Evolutionary conservation across 2,329 filamentous ascomycete species (phyloP).

Genomic region (Neospermospora avenae): DNA sequence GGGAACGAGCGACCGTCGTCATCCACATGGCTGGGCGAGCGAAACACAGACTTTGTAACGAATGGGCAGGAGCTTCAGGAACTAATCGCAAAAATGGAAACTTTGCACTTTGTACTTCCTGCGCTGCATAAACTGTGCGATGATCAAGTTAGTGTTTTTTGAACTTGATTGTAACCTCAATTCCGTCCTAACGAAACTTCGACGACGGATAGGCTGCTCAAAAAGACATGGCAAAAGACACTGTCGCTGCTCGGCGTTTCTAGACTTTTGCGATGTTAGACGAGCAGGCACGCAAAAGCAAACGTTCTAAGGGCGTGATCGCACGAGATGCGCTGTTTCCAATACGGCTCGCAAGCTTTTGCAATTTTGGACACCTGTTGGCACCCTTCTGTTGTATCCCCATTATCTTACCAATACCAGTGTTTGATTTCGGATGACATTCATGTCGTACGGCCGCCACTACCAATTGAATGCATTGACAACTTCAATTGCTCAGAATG

Average conservation of each 20-base stretch:
- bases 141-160: not conserved
- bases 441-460: not conserved
- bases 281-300: not conserved
- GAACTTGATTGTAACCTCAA: not conserved
- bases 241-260: not conserved
- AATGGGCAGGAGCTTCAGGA: not conserved
- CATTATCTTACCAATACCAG: not conserved
- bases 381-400: not conserved
- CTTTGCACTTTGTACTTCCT: slow-evolving; percentile 1
- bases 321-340: not conserved
- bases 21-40: not conserved
- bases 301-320: not conserved
- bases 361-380: not conserved
- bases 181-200: not conserved
- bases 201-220: not conserved
- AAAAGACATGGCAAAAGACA: not conserved
- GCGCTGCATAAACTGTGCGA: not conserved
- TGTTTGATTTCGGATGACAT: not conserved
- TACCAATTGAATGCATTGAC: not conserved
- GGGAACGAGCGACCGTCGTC: not conserved
- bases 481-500: not conserved
- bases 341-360: not conserved
- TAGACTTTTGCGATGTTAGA: not conserved
- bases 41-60: not conserved
- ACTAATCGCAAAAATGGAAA: not conserved